Base-by-base conservation (phyloP, 106 monocot genomes). In the Acanthochlamys bracteata region DNA sequence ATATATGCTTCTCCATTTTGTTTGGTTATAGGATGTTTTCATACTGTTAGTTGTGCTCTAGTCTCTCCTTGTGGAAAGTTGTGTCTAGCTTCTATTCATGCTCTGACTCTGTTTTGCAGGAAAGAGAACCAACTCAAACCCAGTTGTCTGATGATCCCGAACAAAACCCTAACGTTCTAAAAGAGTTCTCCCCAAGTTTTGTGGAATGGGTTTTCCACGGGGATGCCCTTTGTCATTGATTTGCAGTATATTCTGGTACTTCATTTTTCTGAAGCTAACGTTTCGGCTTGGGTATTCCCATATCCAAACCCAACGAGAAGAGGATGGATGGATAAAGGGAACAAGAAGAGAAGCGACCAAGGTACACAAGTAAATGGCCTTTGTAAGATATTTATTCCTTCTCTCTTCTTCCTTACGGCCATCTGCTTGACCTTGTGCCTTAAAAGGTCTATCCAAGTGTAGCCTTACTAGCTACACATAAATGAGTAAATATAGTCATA, bases 191-290 rank as follows among this genome's bases (percentile, higher is more conserved):
- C 1, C 72, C 72, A 21, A 67, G 76, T 16, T 81, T 81, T 53
- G 68, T 45, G n/a, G 23, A 65, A 11, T 81, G 81, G 81, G 76
- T 81, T 54, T 42, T 53, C 17, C 24, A 56, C 39, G 81, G 76
- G 33, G 73, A 64, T 40, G 65, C 62, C 40, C 51, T 81, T 49
- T 81, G 59, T 57, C 67, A 71, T 65, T 80, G 63, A 71, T 24
- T 41, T 53, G 4, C 24, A 24, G 14, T 47, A 51, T 7, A 42
- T 53, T 27, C n/a, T 1, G 25, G 23, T 56, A 26, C 9, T 25
- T 39, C 39, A 33, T 61, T 41, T 61, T 12, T 40, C 10, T 15
- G 41, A 25, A 1, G 39, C 33, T 39, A 46, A 42, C 25, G 17
- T 33, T 23, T 16, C 26, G 20, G 25, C 24, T 64, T 2, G 8